Evolutionary conservation across 768 basidiomycete genomes (phyloP), one percentile per base, ranked within the genome.

Genomic region (Hirschioporus abietinus): DNA sequence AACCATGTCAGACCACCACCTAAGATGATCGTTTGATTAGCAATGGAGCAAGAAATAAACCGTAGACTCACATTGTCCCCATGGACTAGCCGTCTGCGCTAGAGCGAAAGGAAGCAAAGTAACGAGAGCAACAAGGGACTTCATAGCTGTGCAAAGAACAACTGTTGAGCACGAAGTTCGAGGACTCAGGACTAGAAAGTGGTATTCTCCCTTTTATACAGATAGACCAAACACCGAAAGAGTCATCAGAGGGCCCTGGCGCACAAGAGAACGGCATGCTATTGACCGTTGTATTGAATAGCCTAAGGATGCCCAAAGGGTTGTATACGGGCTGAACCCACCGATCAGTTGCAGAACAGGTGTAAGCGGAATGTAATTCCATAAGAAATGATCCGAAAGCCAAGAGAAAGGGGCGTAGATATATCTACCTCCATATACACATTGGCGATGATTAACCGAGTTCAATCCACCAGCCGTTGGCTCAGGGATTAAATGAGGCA

Each of bases 1-100:
- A 70, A 70, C 78, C 72, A 72, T 71, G 78, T 79, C 63, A 77
- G 76, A 34, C 77, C 80, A 63, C 78, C 79, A 58, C 76, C 75
- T 61, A 35, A 63, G 25, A 7, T 15, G 42, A 15, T 52, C 42
- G 20, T 12, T 52, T 12, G 42, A 5, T 52, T 1, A 15, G 20
- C 42, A 52, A 52, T 20, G 15, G 12, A 52, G 15, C 12, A 20
- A 52, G 20, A 20, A 52, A 52, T 52, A 52, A 12, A 20, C 42
- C 4, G 12, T 52, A 2, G 4, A 52, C 42, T 52, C 42, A 52
- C 42, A 52, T 52, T 52, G 42, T 12, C 20, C 42, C 42, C 42
- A 52, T 52, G 42, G 42, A 6, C 42, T 10, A 20, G 42, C 42
- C 20, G 42, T 52, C 42, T 52, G 42, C 42, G 42, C 42, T 15